Evolutionary conservation across 2,329 filamentous ascomycete species (phyloP).

Genomic region (Atkinsonella hypoxylon): DNA sequence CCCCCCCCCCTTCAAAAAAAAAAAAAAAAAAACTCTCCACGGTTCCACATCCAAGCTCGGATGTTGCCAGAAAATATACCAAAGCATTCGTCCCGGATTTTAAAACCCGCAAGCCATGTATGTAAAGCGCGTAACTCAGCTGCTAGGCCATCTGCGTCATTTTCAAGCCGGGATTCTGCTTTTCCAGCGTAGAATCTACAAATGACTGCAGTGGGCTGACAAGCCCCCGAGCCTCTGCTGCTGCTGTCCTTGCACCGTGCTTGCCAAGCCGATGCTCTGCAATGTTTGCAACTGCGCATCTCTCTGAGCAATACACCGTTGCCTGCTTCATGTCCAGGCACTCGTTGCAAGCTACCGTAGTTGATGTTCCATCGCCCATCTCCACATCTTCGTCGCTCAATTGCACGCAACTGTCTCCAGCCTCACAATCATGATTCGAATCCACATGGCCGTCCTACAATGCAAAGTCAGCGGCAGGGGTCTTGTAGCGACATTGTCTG

Average conservation of each 20-base stretch:
- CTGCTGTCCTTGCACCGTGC: conserved; percentile 17
- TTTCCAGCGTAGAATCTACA: conserved; percentile 17
- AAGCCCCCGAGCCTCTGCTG: conserved; percentile 12
- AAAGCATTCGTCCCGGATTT: no score
- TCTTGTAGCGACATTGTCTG: neutral
- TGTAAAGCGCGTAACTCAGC: neutral
- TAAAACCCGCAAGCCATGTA: no score
- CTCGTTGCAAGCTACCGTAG: conserved; percentile 27
- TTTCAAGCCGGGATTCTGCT: conserved; percentile 21
- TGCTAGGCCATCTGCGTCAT: conserved; percentile 11
- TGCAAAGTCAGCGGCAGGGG: conserved; percentile 12
- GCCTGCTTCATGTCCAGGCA: conserved; percentile 26
- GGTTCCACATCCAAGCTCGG: no score
- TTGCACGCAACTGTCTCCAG: conserved; percentile 27
- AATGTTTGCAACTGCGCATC: conserved; percentile 31
- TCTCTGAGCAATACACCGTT: conserved; percentile 29
- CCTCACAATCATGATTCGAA: conserved; percentile 28
- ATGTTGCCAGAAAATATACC: neutral
- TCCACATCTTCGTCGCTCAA: conserved; percentile 26
- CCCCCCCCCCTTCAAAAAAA: no score
- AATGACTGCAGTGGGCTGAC: conserved; percentile 14
- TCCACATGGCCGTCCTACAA: conserved; percentile 26
- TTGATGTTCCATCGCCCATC: conserved; percentile 22
- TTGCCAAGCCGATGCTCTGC: conserved; percentile 24
- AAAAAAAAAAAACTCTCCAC: no score